A percentile compares a stretch with the other conserved stretches of the same genome.
phyloP scores from a whole-genome alignment of 768 basidiomycete genomes.

The Collybia sp. region DNA sequence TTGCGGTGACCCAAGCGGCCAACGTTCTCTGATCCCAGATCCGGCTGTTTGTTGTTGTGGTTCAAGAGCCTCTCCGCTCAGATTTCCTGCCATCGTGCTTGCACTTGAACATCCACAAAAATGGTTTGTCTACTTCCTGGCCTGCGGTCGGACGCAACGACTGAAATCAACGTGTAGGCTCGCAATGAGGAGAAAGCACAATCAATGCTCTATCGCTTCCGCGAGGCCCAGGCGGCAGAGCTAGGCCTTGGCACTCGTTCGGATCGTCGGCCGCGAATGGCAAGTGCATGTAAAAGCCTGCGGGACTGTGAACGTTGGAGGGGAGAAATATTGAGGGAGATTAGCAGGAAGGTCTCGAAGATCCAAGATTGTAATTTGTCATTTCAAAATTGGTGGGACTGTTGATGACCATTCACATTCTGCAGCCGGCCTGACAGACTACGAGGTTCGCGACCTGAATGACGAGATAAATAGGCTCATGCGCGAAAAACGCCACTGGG shows the following conservation, averaged over 20 bases:
- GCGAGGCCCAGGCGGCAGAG: constrained; percentile 94
- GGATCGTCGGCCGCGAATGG: constrained; percentile 90
- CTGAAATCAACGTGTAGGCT: constrained; percentile 44
- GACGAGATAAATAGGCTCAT: constrained; percentile 96
- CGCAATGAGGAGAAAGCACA: constrained; percentile 99
- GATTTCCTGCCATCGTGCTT: constrained; percentile 2
- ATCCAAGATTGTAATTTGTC: constrained; percentile 83
- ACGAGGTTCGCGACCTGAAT: constrained; percentile 93
- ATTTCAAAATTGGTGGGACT: neutral
- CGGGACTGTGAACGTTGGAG: constrained; percentile 94
- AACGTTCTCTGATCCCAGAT: no score
- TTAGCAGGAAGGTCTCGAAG: constrained; percentile 94
- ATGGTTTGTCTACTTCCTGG: neutral
- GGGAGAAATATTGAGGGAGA: constrained; percentile 92
- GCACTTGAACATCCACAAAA: neutral
- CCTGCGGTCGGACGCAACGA: no score
- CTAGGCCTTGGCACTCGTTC: constrained; percentile 83
- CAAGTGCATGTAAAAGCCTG: constrained; percentile 85
- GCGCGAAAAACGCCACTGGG: constrained; percentile 96
- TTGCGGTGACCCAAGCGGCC: no score
- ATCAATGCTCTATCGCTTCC: constrained; percentile 92
- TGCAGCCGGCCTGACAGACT: constrained; percentile 87
- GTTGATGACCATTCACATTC: neutral
- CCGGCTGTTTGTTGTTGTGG: constrained; percentile 13
- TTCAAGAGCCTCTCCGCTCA: constrained; percentile 8